Evolutionary conservation across 2,329 filamentous ascomycete genomes (phyloP).

Genomic region (Dendrostoma leiphaemia): DNA sequence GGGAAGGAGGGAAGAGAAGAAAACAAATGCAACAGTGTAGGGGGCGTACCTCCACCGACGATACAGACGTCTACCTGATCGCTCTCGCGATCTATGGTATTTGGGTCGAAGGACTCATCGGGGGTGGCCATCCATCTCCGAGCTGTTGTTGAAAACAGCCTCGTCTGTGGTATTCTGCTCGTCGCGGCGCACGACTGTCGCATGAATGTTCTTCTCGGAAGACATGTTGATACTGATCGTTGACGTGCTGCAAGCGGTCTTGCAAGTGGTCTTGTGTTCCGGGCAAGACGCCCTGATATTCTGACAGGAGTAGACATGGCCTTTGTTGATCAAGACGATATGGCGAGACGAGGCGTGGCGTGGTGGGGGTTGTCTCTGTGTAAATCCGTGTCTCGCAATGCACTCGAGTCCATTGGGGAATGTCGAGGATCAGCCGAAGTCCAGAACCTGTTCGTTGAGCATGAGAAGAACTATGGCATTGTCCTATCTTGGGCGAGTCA

Average conservation of each 20-base stretch:
- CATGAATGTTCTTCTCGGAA: slow-evolving; percentile 7
- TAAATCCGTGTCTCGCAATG: not conserved
- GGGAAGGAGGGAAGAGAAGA: not conserved
- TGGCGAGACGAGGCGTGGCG: not conserved
- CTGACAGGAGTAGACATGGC: slow-evolving; percentile 28
- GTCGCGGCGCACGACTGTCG: slow-evolving; percentile 10
- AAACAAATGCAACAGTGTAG: not conserved
- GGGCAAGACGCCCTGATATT: slow-evolving; percentile 26
- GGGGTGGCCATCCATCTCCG: slow-evolving; percentile 28
- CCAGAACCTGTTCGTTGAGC: not conserved
- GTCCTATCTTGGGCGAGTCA: not conserved
- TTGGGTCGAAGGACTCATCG: slow-evolving; percentile 64
- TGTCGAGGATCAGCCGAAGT: slow-evolving; percentile 2
- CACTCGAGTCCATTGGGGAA: not conserved
- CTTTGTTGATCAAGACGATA: too few species aligned
- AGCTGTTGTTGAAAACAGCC: slow-evolving; percentile 25
- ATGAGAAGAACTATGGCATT: slow-evolving; percentile 9
- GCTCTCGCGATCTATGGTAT: slow-evolving; percentile 75
- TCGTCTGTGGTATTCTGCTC: slow-evolving; percentile 13
- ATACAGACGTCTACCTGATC: slow-evolving; percentile 97
- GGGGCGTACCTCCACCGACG: slow-evolving; percentile 71
- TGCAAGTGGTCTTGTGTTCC: slow-evolving; percentile 16
- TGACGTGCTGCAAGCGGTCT: not conserved
- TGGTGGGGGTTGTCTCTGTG: not conserved
- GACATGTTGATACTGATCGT: slow-evolving; percentile 1